phyloP scores from a whole-genome alignment of 257 asterid genomes.

The Linaria vulgaris region DNA sequence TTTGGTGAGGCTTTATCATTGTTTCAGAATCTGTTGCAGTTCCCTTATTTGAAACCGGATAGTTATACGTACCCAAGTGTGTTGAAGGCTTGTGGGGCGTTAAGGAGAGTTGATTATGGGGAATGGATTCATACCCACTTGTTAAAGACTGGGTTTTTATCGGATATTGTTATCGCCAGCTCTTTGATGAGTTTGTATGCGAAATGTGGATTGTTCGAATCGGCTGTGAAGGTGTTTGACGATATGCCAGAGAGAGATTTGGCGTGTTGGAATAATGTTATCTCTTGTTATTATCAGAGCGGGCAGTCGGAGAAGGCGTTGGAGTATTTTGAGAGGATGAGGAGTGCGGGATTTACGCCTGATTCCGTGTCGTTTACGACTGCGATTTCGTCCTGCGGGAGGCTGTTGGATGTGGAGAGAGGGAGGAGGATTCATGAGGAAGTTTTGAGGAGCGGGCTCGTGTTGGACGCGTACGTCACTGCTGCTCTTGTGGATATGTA shows the following conservation, averaged over 20 bases:
- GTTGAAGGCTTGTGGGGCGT: constrained; percentile 71
- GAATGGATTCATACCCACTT: constrained; percentile 52
- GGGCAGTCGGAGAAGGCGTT: constrained; percentile 68
- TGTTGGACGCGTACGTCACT: constrained; percentile 52
- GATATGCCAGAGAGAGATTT: constrained; percentile 75
- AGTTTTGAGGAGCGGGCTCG: constrained; percentile 39
- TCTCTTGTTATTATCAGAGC: constrained; percentile 69
- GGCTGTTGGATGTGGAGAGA: constrained; percentile 54
- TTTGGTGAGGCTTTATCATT: constrained; percentile 50
- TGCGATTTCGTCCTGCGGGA: constrained; percentile 68
- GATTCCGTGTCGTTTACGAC: constrained; percentile 67
- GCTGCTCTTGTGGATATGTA: constrained; percentile 82
- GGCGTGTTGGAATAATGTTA: constrained; percentile 71
- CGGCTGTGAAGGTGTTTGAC: constrained; percentile 61
- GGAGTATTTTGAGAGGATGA: constrained; percentile 64
- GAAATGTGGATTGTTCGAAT: constrained; percentile 45
- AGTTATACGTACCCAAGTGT: constrained; percentile 73
- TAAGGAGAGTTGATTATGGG: constrained; percentile 47
- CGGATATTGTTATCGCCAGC: constrained; percentile 66
- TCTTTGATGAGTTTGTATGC: constrained; percentile 58
- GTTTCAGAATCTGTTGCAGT: constrained; percentile 38
- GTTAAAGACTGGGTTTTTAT: constrained; percentile 51
- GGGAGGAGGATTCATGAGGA: constrained; percentile 61
- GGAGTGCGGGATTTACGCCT: constrained; percentile 45
- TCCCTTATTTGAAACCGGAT: constrained; percentile 56